Percentiles rank a stretch among this genome's conserved stretches.
These are phyloP conservation scores for Neoboletus subvelutipes DNA, from an alignment of 768 basidiomycete genomes.

Conservation along the genomic window DNA sequence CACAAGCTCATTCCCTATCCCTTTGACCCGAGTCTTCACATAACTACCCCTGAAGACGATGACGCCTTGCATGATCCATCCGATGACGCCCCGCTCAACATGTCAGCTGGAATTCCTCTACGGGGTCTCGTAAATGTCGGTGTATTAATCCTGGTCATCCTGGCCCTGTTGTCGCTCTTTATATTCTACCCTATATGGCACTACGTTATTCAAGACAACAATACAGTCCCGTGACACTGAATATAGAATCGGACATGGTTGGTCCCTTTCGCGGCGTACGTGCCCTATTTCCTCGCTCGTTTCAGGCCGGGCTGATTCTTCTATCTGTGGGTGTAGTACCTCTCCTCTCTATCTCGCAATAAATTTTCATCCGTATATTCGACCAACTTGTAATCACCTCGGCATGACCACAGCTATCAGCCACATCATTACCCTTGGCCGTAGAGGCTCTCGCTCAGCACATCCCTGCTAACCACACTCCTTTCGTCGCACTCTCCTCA, in stretches of 20 bases:
- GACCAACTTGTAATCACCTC: not conserved
- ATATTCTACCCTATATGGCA: slow-evolving; percentile 76
- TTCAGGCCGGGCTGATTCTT: not conserved
- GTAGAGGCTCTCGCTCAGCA: not conserved
- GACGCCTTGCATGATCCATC: slow-evolving; percentile 71
- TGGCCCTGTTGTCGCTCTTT: slow-evolving; percentile 69
- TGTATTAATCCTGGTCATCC: slow-evolving; percentile 61
- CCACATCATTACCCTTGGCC: not conserved
- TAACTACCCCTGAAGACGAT: slow-evolving; percentile 65
- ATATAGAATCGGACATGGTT: not conserved
- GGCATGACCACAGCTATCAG: not conserved
- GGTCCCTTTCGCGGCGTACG: slow-evolving; percentile 6
- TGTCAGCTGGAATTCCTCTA: slow-evolving; percentile 28
- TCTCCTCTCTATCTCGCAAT: slow-evolving; percentile 2
- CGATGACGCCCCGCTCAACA: slow-evolving; percentile 28
- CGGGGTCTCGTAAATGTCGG: slow-evolving; percentile 69
- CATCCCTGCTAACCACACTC: not conserved
- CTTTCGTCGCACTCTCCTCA: not conserved
- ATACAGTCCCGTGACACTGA: slow-evolving; percentile 6
- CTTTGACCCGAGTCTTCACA: slow-evolving; percentile 64
- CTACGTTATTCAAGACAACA: slow-evolving; percentile 4
- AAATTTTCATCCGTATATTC: slow-evolving; percentile 1
- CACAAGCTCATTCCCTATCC: slow-evolving; percentile 73
- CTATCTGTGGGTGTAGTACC: not conserved
- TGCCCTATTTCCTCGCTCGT: not conserved